A percentile compares a stretch with the other conserved stretches of the same genome.
Evolutionary conservation across 306 rosid genomes (phyloP).

Genomic region (Hippophae rhamnoides): DNA sequence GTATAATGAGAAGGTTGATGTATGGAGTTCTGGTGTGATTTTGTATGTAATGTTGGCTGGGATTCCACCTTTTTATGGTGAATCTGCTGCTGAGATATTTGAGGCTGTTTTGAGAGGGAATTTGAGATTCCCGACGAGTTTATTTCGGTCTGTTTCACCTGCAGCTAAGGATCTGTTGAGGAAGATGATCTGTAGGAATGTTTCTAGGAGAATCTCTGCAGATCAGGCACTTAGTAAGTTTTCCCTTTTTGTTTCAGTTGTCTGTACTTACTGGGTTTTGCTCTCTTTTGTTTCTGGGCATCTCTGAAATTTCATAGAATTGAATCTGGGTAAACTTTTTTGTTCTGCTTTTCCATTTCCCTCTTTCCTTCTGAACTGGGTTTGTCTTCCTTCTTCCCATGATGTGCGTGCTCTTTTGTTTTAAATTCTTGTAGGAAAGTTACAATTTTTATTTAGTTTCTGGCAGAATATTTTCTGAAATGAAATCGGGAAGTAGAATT

Average conservation of each 20-base stretch:
- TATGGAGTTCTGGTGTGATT: conserved; percentile 69
- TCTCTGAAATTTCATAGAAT: too few species aligned
- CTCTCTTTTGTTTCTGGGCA: not conserved
- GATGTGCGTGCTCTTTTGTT: not conserved
- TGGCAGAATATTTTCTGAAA: not conserved
- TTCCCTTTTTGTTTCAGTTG: not conserved
- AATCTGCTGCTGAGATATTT: conserved; percentile 44
- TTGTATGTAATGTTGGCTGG: conserved; percentile 63
- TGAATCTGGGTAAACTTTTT: too few species aligned
- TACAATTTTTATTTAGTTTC: not conserved
- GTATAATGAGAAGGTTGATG: conserved; percentile 53
- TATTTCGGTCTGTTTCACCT: conserved; percentile 52
- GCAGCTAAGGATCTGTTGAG: conserved; percentile 63
- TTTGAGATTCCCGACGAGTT: conserved; percentile 56
- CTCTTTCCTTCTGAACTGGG: not conserved
- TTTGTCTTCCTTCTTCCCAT: not conserved
- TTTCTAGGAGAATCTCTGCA: conserved; percentile 44
- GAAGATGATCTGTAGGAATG: conserved; percentile 69
- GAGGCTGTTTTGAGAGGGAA: conserved; percentile 59
- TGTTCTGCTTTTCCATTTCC: too few species aligned
- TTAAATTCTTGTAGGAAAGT: not conserved
- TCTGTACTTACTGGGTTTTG: not conserved
- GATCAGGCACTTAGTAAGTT: conserved; percentile 66
- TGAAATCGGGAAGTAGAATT: not conserved
- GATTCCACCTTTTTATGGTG: conserved; percentile 69